Evolutionary conservation across 371 early-diverging fungal species (phyloP), one percentile per base, ranked within the genome.

Genomic region (Syncephalastrum monosporum): DNA sequence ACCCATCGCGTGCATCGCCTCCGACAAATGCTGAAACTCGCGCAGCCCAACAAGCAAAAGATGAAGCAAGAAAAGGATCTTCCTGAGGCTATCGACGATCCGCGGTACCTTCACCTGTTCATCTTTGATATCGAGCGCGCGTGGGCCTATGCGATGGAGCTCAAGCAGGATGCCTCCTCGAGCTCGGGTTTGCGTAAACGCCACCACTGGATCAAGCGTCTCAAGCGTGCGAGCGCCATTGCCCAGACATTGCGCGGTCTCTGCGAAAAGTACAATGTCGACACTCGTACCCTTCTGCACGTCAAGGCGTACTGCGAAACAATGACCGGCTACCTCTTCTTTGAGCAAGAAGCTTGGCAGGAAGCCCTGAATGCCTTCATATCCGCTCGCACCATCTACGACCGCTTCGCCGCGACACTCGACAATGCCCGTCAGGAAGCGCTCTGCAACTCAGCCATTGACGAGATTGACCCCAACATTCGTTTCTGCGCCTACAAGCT

Each of bases 131-230:
- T 83, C 5, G 93, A 92, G 59, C 82, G 91, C n/a, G 82, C 84
- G 12, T 91, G 91, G 93, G 80, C 86, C 25, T 86, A 89, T 59
- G 85, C 87, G 15, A 90, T 89, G 91, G 86, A 91, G 59, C 69
- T 91, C 55, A 89, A 88, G 57, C 75, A 72, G 13, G 82, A 85
- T 29, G 72, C 83, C 1, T 64, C 72, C 13, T 67, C 77, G 23
- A 67, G 74, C 52, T 83, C 85, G 55, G 85, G 89, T 44, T 75
- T 79, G 10, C 82, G 91, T 16, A 90, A 89, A 56, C 78, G 79
- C 33, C 79, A 82, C 56, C 92, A 91, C 65, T 66, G 82, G 15
- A 70, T 87, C 53, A 81, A 81, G 51, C 69, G 85, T 46, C 67
- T 92, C 50, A 82, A 80, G 62, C 76, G 82, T 55, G 92, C 91